Percentiles rank a stretch among this genome's conserved stretches.
phyloP scores from a whole-genome alignment of 129 eudicot genomes.

The Saussurea involucrata region DNA sequence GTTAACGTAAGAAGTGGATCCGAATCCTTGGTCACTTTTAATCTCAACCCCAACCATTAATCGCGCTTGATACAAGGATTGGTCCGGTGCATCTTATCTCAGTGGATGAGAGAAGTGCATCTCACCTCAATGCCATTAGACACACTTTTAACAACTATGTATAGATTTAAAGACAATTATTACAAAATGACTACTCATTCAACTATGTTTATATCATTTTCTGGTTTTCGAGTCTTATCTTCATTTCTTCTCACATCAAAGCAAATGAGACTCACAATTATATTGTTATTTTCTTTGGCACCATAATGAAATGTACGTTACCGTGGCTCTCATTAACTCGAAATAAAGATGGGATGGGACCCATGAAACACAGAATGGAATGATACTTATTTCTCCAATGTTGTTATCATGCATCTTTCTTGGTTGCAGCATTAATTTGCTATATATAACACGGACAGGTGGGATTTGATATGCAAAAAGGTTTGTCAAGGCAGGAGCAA shows the following conservation, averaged over 20 bases:
- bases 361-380: not conserved
- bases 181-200: too few relatives aligned
- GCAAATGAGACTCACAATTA: not conserved
- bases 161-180: too few relatives aligned
- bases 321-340: not conserved
- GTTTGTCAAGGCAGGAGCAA: constrained; percentile 69
- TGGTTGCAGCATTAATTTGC: constrained; percentile 81
- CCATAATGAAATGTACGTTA: not conserved
- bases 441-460: constrained; percentile 46
- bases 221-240: not conserved
- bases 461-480: constrained; percentile 73
- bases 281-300: not conserved
- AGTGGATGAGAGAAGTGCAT: too few relatives aligned
- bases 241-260: not conserved
- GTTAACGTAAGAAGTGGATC: too few relatives aligned
- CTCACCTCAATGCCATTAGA: too few relatives aligned
- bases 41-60: too few relatives aligned
- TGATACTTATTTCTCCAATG: not conserved
- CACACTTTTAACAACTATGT: too few relatives aligned
- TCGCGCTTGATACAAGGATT: too few relatives aligned
- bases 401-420: not conserved
- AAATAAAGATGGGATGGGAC: not conserved
- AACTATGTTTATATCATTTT: not conserved
- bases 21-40: too few relatives aligned
- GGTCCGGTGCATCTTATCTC: too few relatives aligned